phyloP scores from a whole-genome alignment of 441 rosid species.

The Adansonia rubrostipa region DNA sequence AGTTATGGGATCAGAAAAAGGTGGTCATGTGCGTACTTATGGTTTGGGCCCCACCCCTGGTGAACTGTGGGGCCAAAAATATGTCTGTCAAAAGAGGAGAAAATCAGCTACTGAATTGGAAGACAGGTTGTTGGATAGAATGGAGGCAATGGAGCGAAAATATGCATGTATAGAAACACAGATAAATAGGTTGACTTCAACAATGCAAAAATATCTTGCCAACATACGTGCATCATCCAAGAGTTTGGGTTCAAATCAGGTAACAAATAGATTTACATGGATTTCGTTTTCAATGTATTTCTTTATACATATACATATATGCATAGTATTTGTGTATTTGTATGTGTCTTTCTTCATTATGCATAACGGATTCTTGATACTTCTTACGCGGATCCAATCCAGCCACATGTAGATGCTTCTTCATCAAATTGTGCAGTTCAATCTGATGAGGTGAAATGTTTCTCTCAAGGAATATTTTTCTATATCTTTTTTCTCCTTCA shows the following conservation, averaged over 20 bases:
- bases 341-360: too few relatives aligned
- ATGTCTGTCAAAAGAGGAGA: slow-evolving; percentile 27
- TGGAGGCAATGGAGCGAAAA: slow-evolving; percentile 48
- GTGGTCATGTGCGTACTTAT: slow-evolving; percentile 25
- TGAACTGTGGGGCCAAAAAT: slow-evolving; percentile 36
- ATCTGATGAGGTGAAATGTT: not conserved
- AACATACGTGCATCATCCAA: slow-evolving; percentile 31
- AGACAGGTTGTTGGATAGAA: slow-evolving; percentile 37
- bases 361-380: too few relatives aligned
- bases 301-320: not conserved
- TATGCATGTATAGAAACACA: slow-evolving; percentile 42
- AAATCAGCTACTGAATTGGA: slow-evolving; percentile 36
- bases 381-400: too few relatives aligned
- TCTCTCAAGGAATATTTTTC: not conserved
- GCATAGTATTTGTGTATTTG: not conserved
- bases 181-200: slow-evolving; percentile 37
- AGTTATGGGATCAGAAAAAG: slow-evolving; percentile 43
- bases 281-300: not conserved
- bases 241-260: slow-evolving; percentile 29
- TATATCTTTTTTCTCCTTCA: not conserved
- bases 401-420: not conserved
- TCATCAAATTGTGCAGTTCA: not conserved
- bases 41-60: slow-evolving; percentile 36
- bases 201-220: slow-evolving; percentile 35
- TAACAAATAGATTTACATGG: not conserved